Evolutionary conservation across 164 flowering plant species (phyloP), one percentile per base, ranked within the genome.

Genomic region (Protea cynaroides): DNA sequence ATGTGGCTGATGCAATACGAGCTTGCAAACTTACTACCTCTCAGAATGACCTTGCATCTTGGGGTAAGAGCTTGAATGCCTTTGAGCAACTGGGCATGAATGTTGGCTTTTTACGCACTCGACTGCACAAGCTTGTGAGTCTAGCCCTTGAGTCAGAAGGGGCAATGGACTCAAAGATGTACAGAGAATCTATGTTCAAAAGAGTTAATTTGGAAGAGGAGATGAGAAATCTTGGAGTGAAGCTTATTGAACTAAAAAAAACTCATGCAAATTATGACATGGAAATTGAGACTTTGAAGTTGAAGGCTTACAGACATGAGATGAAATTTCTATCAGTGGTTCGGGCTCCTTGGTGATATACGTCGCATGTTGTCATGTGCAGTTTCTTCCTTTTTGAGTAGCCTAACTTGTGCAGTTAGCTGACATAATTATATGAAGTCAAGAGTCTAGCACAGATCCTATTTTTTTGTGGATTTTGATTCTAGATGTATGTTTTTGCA

Each of bases 1-100:
- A 54, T 62, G 76, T 76, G 50, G 73, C 78, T 4, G 79, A 79
- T 65, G 82, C 84, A 24, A 71, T 86, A 3, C 77, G 73, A 71
- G 68, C 69, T 52, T 69, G 77, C 73, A 65, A 65, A 19, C 61
- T 78, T 34, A 62, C 68, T n/a, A 79, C 79, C n/a, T 34, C 76
- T 2, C 62, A 47, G 5, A 74, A 69, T 14, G 76, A 78, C n/a
- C 74, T 82, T 59, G 57, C 43, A 34, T 61, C 15, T 23, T 82
- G 85, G 88, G 81, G 79, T 22, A 78, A 62, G 60, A 73, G 81
- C 54, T 59, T 86, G 63, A 58, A 71, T 50, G 82, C 83, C 25
- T 86, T 80, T 60, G 77, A 77, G 71, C 57, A 67, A n/a, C 43
- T 83, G 49, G 88, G 90, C 25, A 82, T 84, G 85, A 72, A 72